Evolutionary conservation across 1,284 basidiomycete genomes (phyloP), one percentile per base, ranked within the genome.

Genomic region (Irpex lacteus): DNA sequence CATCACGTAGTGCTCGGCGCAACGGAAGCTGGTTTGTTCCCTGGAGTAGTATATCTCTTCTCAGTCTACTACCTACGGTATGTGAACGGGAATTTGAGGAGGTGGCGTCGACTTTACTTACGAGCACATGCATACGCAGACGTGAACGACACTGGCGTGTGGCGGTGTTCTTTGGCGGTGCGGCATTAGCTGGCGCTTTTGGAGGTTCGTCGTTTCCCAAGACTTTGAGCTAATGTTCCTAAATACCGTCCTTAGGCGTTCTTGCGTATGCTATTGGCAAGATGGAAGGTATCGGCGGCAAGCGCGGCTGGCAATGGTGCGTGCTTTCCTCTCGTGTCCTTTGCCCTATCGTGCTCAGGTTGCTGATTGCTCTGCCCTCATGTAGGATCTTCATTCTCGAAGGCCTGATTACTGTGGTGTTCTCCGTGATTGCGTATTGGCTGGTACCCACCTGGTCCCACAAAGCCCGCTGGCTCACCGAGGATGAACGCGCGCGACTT

Each of bases 381-480:
- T 36, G 32, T 11, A 56, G 87, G 87, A 88, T 90, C 62, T 87
- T 87, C 69, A 84, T 86, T 63, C 65, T 86, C 36, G 85, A 76
- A 67, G 18, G 74, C 60, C 9, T 13, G 53, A 38, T 75, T 65
- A 89, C 87, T 7, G 74, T 82, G 4, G 75, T 75, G 0, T 70
- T 85, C 40, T 81, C 85, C 0, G 50, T 84, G 4, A 60, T 75
- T 5, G 83, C 84, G 3, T 88, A 86, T 65, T 85, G 36, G 83
- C 88, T 0, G 86, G 86, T 56, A 8, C 54, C 54, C 5, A 83
- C 83, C 8, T 88, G 85, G 81, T 82, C 85, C 1, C 75, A 82
- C 61, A 79, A 64, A 81, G 80, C 34, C 50, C 50, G 50, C 5
- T 26, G 21, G 54, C 72, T 81, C 59, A 73, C 13, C 40, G 67